Evolutionary conservation across 2,329 filamentous ascomycete genomes (phyloP).

Genomic region (Sporothrix mexicana): DNA sequence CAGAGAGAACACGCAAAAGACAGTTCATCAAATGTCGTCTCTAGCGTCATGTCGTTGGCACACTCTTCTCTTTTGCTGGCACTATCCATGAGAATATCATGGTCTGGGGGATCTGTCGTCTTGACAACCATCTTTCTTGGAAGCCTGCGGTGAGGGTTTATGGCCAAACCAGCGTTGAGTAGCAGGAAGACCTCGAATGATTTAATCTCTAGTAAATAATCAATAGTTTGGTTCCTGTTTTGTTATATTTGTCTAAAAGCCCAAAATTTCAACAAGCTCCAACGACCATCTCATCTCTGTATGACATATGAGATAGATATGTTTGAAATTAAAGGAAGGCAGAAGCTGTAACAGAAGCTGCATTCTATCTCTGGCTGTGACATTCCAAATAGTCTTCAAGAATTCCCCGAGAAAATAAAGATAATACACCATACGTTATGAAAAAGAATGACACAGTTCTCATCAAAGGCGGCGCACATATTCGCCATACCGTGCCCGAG

Average conservation of each 20-base stretch:
- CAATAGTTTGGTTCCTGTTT: neutral
- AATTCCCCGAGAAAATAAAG: constrained; percentile 13
- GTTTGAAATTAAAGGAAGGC: neutral
- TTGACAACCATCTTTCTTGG: neutral
- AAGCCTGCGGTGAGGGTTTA: too few relatives aligned
- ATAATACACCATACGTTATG: too few relatives aligned
- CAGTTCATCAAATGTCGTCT: neutral
- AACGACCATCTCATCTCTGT: neutral
- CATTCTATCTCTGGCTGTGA: neutral
- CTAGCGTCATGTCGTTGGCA: neutral
- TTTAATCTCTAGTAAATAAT: neutral
- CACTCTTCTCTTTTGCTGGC: constrained; percentile 5
- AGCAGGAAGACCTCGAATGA: too few relatives aligned
- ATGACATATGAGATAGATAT: neutral
- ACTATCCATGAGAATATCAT: constrained; percentile 14
- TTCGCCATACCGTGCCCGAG: constrained; percentile 1
- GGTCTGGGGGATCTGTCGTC: constrained; percentile 21
- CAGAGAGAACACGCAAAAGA: constrained; percentile 2
- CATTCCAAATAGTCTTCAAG: neutral
- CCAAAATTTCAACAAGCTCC: neutral
- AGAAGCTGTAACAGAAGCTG: neutral
- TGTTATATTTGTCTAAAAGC: too few relatives aligned
- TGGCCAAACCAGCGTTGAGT: neutral
- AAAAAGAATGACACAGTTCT: too few relatives aligned
- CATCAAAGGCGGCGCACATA: neutral